phyloP scores from a whole-genome alignment of 441 rosid species.

The Theobroma grandiflorum region DNA sequence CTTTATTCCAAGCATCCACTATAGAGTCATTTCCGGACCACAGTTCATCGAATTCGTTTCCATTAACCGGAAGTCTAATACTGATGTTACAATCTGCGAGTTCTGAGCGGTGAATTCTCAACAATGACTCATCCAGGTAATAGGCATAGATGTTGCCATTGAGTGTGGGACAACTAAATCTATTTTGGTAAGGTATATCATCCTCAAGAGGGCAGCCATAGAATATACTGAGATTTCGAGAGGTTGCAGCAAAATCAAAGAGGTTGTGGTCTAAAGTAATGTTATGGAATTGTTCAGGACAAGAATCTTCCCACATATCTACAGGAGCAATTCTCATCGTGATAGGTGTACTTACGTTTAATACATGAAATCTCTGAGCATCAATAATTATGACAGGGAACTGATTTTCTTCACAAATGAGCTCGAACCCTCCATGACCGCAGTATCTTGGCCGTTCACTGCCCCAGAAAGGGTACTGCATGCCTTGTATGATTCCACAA shows the following conservation, averaged over 20 bases:
- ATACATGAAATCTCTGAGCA: not conserved
- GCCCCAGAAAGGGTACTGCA: conserved; percentile 50
- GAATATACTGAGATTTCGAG: not conserved
- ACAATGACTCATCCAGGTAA: conserved; percentile 15
- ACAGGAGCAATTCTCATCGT: conserved; percentile 28
- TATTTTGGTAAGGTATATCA: not conserved
- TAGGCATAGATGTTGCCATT: conserved; percentile 8
- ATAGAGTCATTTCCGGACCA: not conserved
- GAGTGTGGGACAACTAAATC: not conserved
- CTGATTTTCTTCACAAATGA: conserved; percentile 27
- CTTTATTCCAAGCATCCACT: conserved; percentile 8
- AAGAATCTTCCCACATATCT: not conserved
- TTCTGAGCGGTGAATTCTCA: not conserved
- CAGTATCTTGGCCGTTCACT: conserved; percentile 15
- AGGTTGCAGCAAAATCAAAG: not conserved
- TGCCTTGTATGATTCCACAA: conserved; percentile 33
- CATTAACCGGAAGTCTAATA: not conserved
- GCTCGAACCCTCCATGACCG: conserved; percentile 33
- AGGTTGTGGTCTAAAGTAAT: not conserved
- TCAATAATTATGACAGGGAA: not conserved
- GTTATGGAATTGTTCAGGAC: conserved; percentile 18
- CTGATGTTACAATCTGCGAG: not conserved
- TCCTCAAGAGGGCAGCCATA: not conserved
- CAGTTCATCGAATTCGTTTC: not conserved
- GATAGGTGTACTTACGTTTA: not conserved